phyloP scores from a whole-genome alignment of 805 yeast species.

The Lachancea sp. region DNA sequence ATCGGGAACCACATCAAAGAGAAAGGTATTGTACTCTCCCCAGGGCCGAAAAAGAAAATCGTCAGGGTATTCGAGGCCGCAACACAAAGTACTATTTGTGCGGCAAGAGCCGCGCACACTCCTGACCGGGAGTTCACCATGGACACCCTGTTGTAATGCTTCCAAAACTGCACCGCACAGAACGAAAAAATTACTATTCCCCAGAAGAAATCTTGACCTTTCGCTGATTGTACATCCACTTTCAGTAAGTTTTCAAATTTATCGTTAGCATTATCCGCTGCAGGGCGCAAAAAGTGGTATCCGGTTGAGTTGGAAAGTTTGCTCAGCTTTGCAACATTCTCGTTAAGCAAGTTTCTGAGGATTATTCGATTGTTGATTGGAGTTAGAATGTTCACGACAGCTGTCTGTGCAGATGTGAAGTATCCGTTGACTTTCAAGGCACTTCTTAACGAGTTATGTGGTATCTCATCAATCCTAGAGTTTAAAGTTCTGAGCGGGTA shows the following conservation, averaged over 20 bases:
- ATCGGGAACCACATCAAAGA: constrained; percentile 14
- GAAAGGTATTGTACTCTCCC: constrained; percentile 14
- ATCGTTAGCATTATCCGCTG: background rate
- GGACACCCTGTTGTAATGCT: constrained; percentile 1
- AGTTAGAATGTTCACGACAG: constrained; percentile 34
- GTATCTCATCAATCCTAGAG: constrained; percentile 18
- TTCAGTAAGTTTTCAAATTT: background rate
- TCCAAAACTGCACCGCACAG: background rate
- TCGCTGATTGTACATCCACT: constrained; percentile 3
- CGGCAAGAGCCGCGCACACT: constrained; percentile 12
- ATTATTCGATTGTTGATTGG: constrained; percentile 8
- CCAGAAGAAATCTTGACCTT: background rate
- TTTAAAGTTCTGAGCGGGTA: constrained; percentile 38
- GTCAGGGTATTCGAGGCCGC: constrained; percentile 15
- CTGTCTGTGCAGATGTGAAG: constrained; percentile 36
- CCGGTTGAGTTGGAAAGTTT: constrained; percentile 14
- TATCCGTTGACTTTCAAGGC: constrained; percentile 39
- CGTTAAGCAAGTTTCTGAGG: constrained; percentile 24
- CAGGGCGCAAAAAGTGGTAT: constrained; percentile 15
- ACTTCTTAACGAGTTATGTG: constrained; percentile 33
- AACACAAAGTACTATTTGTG: constrained; percentile 12
- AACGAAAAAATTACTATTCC: background rate
- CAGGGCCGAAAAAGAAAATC: constrained; percentile 13
- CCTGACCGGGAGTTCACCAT: constrained; percentile 14
- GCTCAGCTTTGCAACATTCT: constrained; percentile 25